Evolutionary conservation across 1,284 basidiomycete species (phyloP).

Genomic region (Pyrrhoderma lamaoense): DNA sequence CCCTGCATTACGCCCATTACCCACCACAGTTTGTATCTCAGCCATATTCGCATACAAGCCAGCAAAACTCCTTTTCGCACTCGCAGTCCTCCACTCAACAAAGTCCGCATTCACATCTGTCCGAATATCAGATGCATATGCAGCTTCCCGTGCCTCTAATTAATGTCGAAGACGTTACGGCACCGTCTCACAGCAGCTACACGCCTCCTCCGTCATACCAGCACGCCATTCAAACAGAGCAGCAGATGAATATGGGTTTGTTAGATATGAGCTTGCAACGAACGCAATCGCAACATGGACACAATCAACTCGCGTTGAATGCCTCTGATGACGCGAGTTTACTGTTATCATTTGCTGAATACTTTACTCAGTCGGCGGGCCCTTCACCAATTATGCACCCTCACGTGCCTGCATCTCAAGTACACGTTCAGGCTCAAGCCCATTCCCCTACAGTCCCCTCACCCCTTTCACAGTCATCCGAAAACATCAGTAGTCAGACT

Average conservation of each 20-base stretch:
- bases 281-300: neutral
- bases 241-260: neutral
- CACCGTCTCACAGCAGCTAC: neutral
- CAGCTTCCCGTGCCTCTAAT: too few species aligned
- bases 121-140: too few species aligned
- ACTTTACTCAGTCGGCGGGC: conserved; percentile 1
- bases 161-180: too few species aligned
- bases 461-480: too few species aligned
- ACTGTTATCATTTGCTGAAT: conserved; percentile 8
- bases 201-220: neutral
- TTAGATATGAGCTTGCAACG: too few species aligned
- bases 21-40: too few species aligned
- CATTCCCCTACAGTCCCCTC: too few species aligned
- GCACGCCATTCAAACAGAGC: neutral
- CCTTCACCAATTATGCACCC: conserved; percentile 6
- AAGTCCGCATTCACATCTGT: too few species aligned
- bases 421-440: neutral
- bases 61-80: too few species aligned
- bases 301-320: neutral
- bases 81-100: too few species aligned
- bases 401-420: neutral
- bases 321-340: conserved; percentile 8
- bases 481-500: too few species aligned
- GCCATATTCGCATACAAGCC: too few species aligned
- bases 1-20: neutral